These are phyloP conservation scores for Pythium apleroticum DNA, from an alignment of 352 stramenopile genomes.

Conservation along the genomic window DNA sequence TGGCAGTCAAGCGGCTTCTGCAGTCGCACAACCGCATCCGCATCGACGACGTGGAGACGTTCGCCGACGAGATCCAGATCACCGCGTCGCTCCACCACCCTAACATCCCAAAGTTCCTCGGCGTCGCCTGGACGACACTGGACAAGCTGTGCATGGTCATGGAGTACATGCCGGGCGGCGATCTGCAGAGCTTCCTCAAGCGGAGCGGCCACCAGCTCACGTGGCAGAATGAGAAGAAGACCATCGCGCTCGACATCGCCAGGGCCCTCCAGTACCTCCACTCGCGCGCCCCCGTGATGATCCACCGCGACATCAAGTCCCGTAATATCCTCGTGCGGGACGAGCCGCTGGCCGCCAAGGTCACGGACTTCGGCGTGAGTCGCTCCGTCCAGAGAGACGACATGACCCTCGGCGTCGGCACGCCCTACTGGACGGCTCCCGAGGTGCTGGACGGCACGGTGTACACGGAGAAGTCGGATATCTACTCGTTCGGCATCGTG, in stretches of 20 bases:
- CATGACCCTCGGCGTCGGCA: background rate
- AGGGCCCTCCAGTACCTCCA: conserved; percentile 52
- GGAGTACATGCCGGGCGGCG: conserved; percentile 28
- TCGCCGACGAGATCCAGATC: conserved; percentile 31
- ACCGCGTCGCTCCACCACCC: conserved; percentile 27
- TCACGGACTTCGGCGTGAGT: conserved; percentile 13
- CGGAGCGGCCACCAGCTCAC: conserved; percentile 23
- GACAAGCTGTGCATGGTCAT: conserved; percentile 27
- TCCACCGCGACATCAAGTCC: conserved; percentile 59
- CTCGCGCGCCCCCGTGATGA: conserved; percentile 29
- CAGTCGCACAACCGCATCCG: conserved; percentile 15
- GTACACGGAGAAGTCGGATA: conserved; percentile 15
- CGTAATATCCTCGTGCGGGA: conserved; percentile 44
- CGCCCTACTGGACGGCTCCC: conserved; percentile 16
- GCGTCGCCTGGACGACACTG: conserved; percentile 28
- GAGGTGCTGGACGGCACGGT: conserved; percentile 15
- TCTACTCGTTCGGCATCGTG: conserved; percentile 33
- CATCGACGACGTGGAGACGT: conserved; percentile 25
- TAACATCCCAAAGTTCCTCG: conserved; percentile 28
- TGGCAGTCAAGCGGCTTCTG: conserved; percentile 32
- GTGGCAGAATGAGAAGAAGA: conserved; percentile 47
- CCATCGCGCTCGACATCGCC: conserved; percentile 45
- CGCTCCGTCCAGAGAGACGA: conserved; percentile 26
- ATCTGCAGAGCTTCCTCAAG: conserved; percentile 28
- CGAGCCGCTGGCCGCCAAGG: conserved; percentile 33